These are phyloP conservation scores for Schizophyllum commune DNA, from an alignment of 1,284 basidiomycete genomes.

Conservation along the genomic window DNA sequence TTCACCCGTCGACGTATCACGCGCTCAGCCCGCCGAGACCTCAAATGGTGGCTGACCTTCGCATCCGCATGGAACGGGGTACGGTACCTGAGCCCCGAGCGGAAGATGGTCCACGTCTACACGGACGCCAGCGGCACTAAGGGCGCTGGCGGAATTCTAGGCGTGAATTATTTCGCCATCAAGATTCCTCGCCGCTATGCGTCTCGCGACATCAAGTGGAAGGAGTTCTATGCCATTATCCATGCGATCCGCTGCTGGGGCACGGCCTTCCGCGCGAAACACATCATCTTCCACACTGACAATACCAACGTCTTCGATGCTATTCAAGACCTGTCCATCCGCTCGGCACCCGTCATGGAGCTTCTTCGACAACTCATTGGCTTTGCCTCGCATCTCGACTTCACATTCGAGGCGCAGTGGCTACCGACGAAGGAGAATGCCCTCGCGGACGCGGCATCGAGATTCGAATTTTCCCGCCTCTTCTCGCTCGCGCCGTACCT, in stretches of 20 bases:
- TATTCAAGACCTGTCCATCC: conserved; percentile 9
- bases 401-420: conserved; percentile 19
- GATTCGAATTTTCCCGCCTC: conserved; percentile 20
- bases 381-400: conserved; percentile 16
- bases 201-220: conserved; percentile 18
- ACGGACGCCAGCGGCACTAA: conserved; percentile 24
- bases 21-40: no score
- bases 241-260: conserved; percentile 23
- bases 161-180: conserved; percentile 17
- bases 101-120: conserved; percentile 15
- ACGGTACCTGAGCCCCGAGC: no score
- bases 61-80: no score
- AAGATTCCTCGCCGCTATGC: conserved; percentile 14
- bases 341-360: conserved; percentile 13
- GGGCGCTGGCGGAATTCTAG: conserved; percentile 17
- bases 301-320: conserved; percentile 22
- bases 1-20: no score
- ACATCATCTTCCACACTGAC: conserved; percentile 23
- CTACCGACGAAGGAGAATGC: conserved; percentile 16
- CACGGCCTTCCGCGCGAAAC: conserved; percentile 5
- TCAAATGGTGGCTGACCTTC: no score
- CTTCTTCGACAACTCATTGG: conserved; percentile 15
- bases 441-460: conserved; percentile 22
- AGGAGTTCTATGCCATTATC: conserved; percentile 20
- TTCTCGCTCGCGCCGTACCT: conserved; percentile 21